Evolutionary conservation across 2,329 filamentous ascomycete genomes (phyloP), one percentile per base, ranked within the genome.

Genomic region (Penicillium carneum): DNA sequence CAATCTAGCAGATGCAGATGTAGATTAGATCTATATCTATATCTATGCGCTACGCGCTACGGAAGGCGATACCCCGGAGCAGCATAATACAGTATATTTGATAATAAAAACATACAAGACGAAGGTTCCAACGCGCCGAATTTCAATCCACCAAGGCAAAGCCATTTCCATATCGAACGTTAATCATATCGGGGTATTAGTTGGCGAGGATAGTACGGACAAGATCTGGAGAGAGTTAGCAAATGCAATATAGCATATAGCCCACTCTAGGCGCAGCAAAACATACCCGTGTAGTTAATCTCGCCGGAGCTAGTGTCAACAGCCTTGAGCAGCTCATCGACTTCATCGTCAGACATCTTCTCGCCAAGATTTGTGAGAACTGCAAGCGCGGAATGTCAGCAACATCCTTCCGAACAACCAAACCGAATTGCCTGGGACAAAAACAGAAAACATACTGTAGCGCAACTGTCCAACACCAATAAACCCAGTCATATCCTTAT

Each of bases 341-440:
- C 95, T 84, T 99, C 95, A 67, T 98, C 95, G 73, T 99, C 94
- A 64, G 90, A 92, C 93, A 99, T 97, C 86, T 98, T 98, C 89
- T 99, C 95, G 73, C 95, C 95, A 72, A 99, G 82, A 78, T 98
- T 98, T 59, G 95, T 99, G 74, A 99, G 82, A 77, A 99, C 94
- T 84, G 56, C 48, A 43, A 47, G 33, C 36, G 33, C 1, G 20
- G 11, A 38, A 42, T 39, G 33, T 64, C 45, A 59, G 57, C 34
- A 62, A 59, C 38, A 49, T 53, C 43, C 33, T 3, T 38, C 11
- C 45, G 10, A 4, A 41, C 16, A 33, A 6, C 11, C 23, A 26
- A 23, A 23, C 8, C 11, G 12, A 43, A n/a, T 47, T 14, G 3
- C 7, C n/a, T 2, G 18, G 1, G 16, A 1, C 14, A 29, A 20